These are phyloP conservation scores for Ogataea dorogensis DNA, from an alignment of 805 yeast genomes.

Conservation along the genomic window DNA sequence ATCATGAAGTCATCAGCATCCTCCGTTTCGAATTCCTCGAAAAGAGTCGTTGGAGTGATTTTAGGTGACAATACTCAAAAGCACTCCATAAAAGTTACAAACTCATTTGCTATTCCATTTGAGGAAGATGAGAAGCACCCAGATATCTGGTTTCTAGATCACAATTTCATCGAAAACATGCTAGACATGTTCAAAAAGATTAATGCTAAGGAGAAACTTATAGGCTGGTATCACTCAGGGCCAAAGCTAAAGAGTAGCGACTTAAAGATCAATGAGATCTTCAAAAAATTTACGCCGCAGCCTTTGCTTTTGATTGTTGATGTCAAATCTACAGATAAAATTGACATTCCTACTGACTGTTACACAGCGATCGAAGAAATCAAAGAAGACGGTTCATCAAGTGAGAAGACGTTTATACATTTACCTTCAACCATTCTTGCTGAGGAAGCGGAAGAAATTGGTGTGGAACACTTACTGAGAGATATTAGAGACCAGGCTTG, in stretches of 20 bases:
- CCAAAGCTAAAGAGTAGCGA: conserved; percentile 89
- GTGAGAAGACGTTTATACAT: conserved; percentile 90
- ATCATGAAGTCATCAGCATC: conserved; percentile 51
- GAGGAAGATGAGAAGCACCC: conserved; percentile 94
- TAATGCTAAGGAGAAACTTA: conserved; percentile 91
- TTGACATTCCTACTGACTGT: conserved; percentile 95
- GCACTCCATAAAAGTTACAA: conserved; percentile 64
- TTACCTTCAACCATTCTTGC: conserved; percentile 92
- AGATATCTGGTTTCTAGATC: conserved; percentile 95
- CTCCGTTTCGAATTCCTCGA: conserved; percentile 26
- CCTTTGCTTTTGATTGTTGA: conserved; percentile 90
- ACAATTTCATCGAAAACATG: conserved; percentile 94
- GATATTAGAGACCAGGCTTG: conserved; percentile 97
- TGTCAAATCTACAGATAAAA: conserved; percentile 71
- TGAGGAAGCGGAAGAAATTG: conserved; percentile 98
- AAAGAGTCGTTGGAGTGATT: conserved; percentile 90
- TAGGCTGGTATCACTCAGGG: conserved; percentile 99
- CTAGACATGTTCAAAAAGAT: conserved; percentile 96
- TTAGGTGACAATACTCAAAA: conserved; percentile 68
- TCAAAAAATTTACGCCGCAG: conserved; percentile 75
- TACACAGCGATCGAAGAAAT: conserved; percentile 92
- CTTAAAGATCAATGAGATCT: conserved; percentile 84
- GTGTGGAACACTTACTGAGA: conserved; percentile 92
- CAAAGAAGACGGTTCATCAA: conserved; percentile 90
- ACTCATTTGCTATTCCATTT: conserved; percentile 95